Evolutionary conservation across 2,329 filamentous ascomycete species (phyloP).

Genomic region (Colletotrichum theobromicola): DNA sequence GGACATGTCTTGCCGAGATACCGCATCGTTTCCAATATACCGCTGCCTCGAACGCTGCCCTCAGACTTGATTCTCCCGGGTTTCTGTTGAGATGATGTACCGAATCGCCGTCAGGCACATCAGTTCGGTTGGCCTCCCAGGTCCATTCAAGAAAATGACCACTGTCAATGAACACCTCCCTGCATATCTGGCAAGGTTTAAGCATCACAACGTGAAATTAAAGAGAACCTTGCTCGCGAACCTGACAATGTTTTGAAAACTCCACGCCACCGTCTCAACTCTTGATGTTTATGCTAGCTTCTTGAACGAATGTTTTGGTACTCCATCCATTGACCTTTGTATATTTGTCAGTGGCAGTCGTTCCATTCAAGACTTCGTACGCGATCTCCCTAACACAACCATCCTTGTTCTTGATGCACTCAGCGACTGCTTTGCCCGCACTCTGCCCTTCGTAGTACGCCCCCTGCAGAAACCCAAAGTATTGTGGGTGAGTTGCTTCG

Average conservation of each 20-base stretch:
- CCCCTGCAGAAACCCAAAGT: constrained; percentile 71
- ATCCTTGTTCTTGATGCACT: constrained; percentile 31
- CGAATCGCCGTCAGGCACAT: too few relatives aligned
- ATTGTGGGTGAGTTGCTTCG: constrained; percentile 66
- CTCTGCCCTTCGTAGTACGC: constrained; percentile 62
- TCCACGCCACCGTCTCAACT: neutral
- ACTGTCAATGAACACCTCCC: too few relatives aligned
- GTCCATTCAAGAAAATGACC: too few relatives aligned
- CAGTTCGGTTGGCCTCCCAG: too few relatives aligned
- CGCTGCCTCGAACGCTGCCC: too few relatives aligned
- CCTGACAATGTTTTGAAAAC: neutral
- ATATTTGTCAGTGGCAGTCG: constrained; percentile 13
- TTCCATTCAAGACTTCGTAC: constrained; percentile 36
- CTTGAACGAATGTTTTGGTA: neutral
- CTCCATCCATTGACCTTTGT: neutral
- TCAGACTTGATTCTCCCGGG: too few relatives aligned
- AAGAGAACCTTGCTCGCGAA: neutral
- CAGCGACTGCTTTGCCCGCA: constrained; percentile 49
- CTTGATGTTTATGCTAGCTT: neutral
- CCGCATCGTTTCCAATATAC: too few relatives aligned
- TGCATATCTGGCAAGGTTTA: too few relatives aligned
- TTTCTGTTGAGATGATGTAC: too few relatives aligned
- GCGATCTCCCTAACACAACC: constrained; percentile 27
- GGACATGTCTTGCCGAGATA: too few relatives aligned
- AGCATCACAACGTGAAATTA: too few relatives aligned